Conservation (phyloP, 352 stramenopile genomes). For the Phytophthora litchii region DNA sequence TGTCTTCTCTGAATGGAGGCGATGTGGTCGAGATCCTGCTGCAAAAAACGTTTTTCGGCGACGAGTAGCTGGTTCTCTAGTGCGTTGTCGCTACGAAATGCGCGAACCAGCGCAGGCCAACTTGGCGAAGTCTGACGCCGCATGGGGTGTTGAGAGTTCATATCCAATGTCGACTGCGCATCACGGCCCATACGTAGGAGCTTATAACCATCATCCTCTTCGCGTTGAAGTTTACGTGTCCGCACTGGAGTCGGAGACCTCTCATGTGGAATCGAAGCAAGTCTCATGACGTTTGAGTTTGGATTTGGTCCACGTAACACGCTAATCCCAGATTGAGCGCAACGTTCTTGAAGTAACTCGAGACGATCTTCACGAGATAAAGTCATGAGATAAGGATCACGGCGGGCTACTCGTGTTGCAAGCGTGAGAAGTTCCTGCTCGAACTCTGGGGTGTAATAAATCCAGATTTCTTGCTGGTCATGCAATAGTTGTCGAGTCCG, state of each 20-base stretch:
- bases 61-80: conserved; percentile 61
- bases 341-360: conserved; percentile 53
- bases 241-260: conserved; percentile 2
- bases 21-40: conserved; percentile 57
- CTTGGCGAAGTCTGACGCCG: conserved; percentile 2
- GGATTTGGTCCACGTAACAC: conserved; percentile 55
- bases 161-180: conserved; percentile 27
- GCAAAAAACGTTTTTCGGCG: conserved; percentile 63
- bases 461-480: conserved; percentile 69
- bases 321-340: conserved; percentile 56
- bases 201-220: conserved; percentile 33
- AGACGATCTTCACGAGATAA: conserved; percentile 51
- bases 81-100: conserved; percentile 51
- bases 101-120: conserved; percentile 50
- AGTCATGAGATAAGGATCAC: conserved; percentile 70
- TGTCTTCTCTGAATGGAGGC: conserved; percentile 28
- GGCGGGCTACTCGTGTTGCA: conserved; percentile 50
- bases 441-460: conserved; percentile 73
- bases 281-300: conserved; percentile 30
- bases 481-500: conserved; percentile 57
- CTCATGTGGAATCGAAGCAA: conserved; percentile 17
- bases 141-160: conserved; percentile 1
- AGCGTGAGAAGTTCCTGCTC: conserved; percentile 62
- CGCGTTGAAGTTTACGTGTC: conserved; percentile 7
- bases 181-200: conserved; percentile 23